Evolutionary conservation across 441 rosid genomes (phyloP).

Genomic region (Syzygium syzygioides): DNA sequence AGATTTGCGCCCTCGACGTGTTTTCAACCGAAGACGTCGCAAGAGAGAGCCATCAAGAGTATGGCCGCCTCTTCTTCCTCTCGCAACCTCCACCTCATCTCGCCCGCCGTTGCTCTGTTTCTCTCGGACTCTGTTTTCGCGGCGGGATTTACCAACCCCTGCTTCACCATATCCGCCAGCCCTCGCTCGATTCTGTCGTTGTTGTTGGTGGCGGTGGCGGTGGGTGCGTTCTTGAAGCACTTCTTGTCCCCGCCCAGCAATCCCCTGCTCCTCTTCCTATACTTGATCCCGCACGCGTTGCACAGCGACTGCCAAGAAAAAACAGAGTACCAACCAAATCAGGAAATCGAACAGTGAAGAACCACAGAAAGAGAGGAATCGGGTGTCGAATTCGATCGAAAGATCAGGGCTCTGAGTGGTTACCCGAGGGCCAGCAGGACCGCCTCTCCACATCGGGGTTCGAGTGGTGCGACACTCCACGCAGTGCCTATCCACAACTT

Average conservation of each 20-base stretch:
- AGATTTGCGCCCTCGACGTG: background rate
- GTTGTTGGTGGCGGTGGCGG: background rate
- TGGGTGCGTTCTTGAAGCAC: background rate
- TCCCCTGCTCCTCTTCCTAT: conserved; percentile 33
- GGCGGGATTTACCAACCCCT: background rate
- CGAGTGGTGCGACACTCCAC: conserved; percentile 45
- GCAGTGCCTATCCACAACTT: conserved; percentile 26
- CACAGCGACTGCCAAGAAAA: conserved; percentile 41
- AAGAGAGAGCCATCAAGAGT: conserved; percentile 36
- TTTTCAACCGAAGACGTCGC: conserved; percentile 14
- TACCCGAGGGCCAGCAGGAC: conserved; percentile 61
- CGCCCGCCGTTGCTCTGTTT: background rate
- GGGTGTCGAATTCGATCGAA: background rate
- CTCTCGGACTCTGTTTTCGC: conserved; percentile 1
- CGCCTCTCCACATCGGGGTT: conserved; percentile 65
- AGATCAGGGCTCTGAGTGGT: background rate
- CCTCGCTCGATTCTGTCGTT: background rate
- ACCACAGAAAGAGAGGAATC: background rate
- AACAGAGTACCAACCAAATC: background rate
- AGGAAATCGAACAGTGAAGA: background rate
- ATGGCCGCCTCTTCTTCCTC: conserved; percentile 46
- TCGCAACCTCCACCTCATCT: conserved; percentile 8
- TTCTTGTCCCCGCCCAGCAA: conserved; percentile 16
- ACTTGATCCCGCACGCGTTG: conserved; percentile 62
- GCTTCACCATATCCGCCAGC: background rate